Base-by-base conservation (phyloP, 139 green algal species). In the Zygnema circumcarinatum region DNA sequence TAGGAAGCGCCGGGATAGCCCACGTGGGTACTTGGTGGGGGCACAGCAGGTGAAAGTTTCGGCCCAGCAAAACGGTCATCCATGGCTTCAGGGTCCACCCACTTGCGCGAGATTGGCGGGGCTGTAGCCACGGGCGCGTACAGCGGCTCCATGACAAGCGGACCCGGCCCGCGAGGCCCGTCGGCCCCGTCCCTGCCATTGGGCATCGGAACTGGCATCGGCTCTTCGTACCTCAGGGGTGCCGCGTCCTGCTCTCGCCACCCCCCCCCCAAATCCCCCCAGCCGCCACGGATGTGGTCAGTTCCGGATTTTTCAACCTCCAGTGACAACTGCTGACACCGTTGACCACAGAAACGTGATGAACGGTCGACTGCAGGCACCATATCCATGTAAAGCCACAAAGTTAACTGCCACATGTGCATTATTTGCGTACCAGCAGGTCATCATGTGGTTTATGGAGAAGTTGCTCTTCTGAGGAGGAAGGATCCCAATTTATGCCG, bases 401-500 rank as follows among this genome's bases (percentile, higher is more conserved):
- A 72, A 29, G 25, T 72, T 25, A 29, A 25, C 25, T 72, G 54
- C 54, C 69, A 78, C 69, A 78, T 78, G 69, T n/a, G 7, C n/a
- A n/a, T n/a, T n/a, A n/a, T n/a, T n/a, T n/a, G n/a, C n/a, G n/a
- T n/a, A 86, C 80, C 80, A 86, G 54, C 53, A 86, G 31, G 54
- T 86, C 80, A 38, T 78, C 80, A 32, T 40, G 47, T 54, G 42
- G 69, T 33, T 35, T 81, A 67, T 38, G 35, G 20, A 86, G 54
- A 38, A 86, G 16, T 1, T 86, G n/a, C 2, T 86, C 54, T n/a
- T 39, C 42, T 40, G 32, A 62, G 52, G 35, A 29, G 2, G 80
- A n/a, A 21, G 84, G 41, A 42, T 89, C 84, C 84, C 84, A 89
- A 67, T 86, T 42, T 32, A 89, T 35, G 20, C 68, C 31, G 32